Conservation (phyloP, 345 rosid genomes). For the Durio zibethinus region DNA sequence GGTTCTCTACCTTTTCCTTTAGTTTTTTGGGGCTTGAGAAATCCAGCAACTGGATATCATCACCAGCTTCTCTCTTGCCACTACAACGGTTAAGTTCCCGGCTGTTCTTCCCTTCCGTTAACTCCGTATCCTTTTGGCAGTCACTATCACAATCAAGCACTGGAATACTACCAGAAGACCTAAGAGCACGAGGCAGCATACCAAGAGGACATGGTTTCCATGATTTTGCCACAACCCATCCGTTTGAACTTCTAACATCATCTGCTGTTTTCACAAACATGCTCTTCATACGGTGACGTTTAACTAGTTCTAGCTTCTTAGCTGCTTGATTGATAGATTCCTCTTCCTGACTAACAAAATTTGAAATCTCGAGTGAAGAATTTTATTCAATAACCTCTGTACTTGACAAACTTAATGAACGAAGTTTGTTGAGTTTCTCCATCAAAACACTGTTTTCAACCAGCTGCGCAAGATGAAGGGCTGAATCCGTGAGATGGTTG, state of each 20-base stretch:
- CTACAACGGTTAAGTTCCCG: conserved; percentile 21
- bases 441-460: conserved; percentile 32
- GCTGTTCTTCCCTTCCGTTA: conserved; percentile 24
- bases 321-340: conserved; percentile 45
- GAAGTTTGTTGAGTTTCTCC: conserved; percentile 51
- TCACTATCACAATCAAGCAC: conserved; percentile 34
- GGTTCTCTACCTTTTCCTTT: conserved; percentile 33
- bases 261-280: conserved; percentile 24
- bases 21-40: conserved; percentile 34
- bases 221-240: conserved; percentile 58
- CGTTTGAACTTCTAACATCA: conserved; percentile 22
- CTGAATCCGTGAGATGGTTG: conserved; percentile 48
- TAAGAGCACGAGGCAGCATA: conserved; percentile 58
- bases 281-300: conserved; percentile 30
- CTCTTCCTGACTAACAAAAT: conserved; percentile 43
- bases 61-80: conserved; percentile 35
- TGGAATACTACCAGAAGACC: conserved; percentile 66
- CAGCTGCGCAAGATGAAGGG: conserved; percentile 44
- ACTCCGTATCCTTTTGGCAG: conserved; percentile 7
- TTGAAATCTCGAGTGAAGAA: conserved; percentile 20
- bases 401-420: conserved; percentile 24
- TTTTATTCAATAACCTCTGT: conserved; percentile 28
- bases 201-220: conserved; percentile 93
- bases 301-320: conserved; percentile 52
- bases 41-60: conserved; percentile 14